These are phyloP conservation scores for Citrus mangshanensis DNA, from an alignment of 345 rosid genomes.

Conservation along the genomic window DNA sequence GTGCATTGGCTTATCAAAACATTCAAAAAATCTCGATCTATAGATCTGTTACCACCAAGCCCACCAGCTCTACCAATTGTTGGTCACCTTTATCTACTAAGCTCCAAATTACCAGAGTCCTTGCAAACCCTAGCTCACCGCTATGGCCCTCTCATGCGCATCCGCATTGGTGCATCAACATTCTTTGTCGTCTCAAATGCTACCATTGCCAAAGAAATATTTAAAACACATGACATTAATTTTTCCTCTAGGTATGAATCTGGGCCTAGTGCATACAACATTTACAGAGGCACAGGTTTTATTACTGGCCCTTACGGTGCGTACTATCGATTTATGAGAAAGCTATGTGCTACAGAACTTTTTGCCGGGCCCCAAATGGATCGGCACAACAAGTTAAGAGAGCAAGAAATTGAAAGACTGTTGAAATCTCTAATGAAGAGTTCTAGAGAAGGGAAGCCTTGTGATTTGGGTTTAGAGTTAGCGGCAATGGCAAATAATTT, in stretches of 20 bases:
- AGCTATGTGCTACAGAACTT: slow-evolving; percentile 58
- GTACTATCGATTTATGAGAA: slow-evolving; percentile 72
- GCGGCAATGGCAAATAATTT: slow-evolving; percentile 45
- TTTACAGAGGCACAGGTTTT: slow-evolving; percentile 55
- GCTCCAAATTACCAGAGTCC: slow-evolving; percentile 23
- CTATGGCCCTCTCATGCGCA: slow-evolving; percentile 35
- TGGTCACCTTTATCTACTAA: slow-evolving; percentile 42
- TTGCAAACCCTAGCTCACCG: slow-evolving; percentile 25
- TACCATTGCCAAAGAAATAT: slow-evolving; percentile 34
- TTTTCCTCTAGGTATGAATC: slow-evolving; percentile 56
- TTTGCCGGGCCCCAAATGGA: slow-evolving; percentile 50
- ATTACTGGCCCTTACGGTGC: slow-evolving; percentile 52
- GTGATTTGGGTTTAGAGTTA: slow-evolving; percentile 52
- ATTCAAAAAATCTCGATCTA: neutral
- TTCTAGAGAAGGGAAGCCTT: slow-evolving; percentile 32
- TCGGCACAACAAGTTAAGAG: slow-evolving; percentile 45
- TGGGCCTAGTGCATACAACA: slow-evolving; percentile 49
- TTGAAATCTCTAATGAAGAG: slow-evolving; percentile 29
- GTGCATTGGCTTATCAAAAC: slow-evolving; percentile 14
- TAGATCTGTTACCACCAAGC: slow-evolving; percentile 30
- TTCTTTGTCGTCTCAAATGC: slow-evolving; percentile 29
- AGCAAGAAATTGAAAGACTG: slow-evolving; percentile 45
- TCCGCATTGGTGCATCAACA: slow-evolving; percentile 26
- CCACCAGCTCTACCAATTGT: slow-evolving; percentile 40
- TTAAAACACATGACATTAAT: slow-evolving; percentile 47